Conservation (phyloP, 352 stramenopile genomes). For the Phytophthora pini region DNA sequence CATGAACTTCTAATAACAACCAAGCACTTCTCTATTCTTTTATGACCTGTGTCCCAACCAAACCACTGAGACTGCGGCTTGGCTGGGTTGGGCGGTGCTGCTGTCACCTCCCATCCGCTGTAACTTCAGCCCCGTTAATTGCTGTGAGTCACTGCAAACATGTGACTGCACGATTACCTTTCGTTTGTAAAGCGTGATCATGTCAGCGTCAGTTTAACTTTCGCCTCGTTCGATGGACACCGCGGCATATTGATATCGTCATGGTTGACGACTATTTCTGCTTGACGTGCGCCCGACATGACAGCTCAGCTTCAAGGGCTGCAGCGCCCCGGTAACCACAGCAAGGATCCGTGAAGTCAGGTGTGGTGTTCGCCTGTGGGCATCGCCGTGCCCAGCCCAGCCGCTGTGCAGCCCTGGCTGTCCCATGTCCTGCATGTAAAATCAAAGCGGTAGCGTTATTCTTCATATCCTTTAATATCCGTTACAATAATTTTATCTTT, state of each 20-base stretch:
- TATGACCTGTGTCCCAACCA: too few relatives aligned
- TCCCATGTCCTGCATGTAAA: constrained; percentile 8
- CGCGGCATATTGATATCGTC: not conserved
- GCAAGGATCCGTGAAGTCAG: constrained; percentile 7
- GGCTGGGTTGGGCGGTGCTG: too few relatives aligned
- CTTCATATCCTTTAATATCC: too few relatives aligned
- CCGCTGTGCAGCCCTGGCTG: constrained; percentile 15
- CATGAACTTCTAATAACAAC: not conserved
- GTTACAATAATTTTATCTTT: too few relatives aligned
- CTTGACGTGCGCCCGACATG: not conserved
- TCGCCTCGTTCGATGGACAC: not conserved
- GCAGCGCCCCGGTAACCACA: constrained; percentile 2
- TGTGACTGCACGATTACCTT: not conserved
- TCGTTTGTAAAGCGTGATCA: not conserved
- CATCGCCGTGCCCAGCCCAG: constrained; percentile 10
- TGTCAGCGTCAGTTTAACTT: not conserved
- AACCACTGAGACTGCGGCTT: too few relatives aligned
- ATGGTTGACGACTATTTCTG: not conserved
- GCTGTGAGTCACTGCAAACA: constrained; percentile 1
- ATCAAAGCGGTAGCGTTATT: not conserved
- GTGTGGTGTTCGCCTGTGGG: constrained; percentile 3
- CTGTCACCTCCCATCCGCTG: not conserved
- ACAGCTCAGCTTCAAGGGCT: constrained; percentile 4
- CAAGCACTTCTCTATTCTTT: too few relatives aligned
- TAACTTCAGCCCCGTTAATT: not conserved